These are phyloP conservation scores for Saccharomyces mikatae DNA, from an alignment of 805 yeast genomes.

Conservation along the genomic window DNA sequence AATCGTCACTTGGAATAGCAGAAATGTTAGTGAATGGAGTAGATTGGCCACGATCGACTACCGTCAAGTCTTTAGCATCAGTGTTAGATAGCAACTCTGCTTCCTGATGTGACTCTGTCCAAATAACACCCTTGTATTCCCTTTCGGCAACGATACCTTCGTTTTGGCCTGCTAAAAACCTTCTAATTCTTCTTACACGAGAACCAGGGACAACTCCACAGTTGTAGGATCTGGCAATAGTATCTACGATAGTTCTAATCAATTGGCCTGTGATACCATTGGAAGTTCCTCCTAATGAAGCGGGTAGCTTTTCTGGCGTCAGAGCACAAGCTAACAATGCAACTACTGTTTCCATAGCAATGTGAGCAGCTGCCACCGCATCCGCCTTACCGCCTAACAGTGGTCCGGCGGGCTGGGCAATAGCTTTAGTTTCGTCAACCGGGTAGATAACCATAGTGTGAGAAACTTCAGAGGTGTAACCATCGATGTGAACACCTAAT, in stretches of 20 bases:
- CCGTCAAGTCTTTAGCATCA: conserved; percentile 34
- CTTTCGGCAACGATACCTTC: conserved; percentile 87
- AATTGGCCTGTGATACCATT: conserved; percentile 53
- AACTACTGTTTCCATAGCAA: conserved; percentile 82
- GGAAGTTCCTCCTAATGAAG: conserved; percentile 33
- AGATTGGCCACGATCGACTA: conserved; percentile 31
- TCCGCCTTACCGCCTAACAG: conserved; percentile 80
- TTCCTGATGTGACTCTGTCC: conserved; percentile 82
- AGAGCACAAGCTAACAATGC: conserved; percentile 65
- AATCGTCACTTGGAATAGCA: conserved; percentile 74
- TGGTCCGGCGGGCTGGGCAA: conserved; percentile 61
- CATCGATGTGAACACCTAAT: conserved; percentile 90
- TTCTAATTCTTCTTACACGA: conserved; percentile 80
- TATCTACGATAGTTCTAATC: conserved; percentile 71
- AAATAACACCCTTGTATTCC: conserved; percentile 85
- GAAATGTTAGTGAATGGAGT: conserved; percentile 35
- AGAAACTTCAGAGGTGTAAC: conserved; percentile 79
- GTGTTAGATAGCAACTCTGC: conserved; percentile 36
- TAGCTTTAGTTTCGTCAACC: conserved; percentile 38
- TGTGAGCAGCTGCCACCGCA: conserved; percentile 78
- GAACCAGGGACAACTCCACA: conserved; percentile 90
- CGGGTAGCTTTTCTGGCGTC: conserved; percentile 68
- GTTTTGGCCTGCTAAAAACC: conserved; percentile 93
- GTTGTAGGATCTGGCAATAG: conserved; percentile 75
- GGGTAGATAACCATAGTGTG: conserved; percentile 86